These are phyloP conservation scores for Microsporum ferrugineum DNA, from an alignment of 2,329 filamentous ascomycete genomes.

Conservation along the genomic window DNA sequence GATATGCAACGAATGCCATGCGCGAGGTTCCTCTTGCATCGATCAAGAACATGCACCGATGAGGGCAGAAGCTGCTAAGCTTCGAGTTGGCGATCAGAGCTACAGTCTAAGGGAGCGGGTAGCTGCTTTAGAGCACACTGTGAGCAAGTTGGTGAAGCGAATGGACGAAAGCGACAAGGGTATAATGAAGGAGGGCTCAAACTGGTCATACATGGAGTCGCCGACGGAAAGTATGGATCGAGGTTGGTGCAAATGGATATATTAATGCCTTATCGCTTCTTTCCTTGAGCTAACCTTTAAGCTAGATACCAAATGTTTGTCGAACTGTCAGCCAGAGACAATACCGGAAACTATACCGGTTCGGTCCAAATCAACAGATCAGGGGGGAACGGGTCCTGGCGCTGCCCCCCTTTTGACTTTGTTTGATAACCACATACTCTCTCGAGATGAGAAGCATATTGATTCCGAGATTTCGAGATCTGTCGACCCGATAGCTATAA, in stretches of 20 bases:
- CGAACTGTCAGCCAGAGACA: not conserved
- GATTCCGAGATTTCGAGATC: not conserved
- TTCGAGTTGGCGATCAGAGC: slow-evolving; percentile 18
- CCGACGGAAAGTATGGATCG: slow-evolving; percentile 2
- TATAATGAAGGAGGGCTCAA: not conserved
- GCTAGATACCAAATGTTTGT: not conserved
- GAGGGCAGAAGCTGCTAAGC: slow-evolving; percentile 14
- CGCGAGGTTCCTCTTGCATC: slow-evolving; percentile 29
- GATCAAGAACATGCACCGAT: slow-evolving; percentile 29
- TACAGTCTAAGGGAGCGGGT: slow-evolving; percentile 32
- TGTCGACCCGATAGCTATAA: slow-evolving; percentile 15
- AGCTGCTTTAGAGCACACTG: slow-evolving; percentile 27
- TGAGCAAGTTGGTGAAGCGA: slow-evolving; percentile 25
- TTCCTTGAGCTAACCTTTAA: not conserved
- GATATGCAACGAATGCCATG: slow-evolving; percentile 32
- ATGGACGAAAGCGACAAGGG: slow-evolving; percentile 16
- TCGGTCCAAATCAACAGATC: not conserved
- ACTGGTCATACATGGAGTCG: not conserved
- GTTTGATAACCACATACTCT: slow-evolving; percentile 30
- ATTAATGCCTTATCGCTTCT: not conserved
- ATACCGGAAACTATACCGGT: not conserved
- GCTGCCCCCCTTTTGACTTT: slow-evolving; percentile 29
- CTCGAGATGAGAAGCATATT: not conserved
- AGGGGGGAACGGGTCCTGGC: slow-evolving; percentile 15
- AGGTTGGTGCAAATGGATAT: not conserved